Percentiles rank a stretch among this genome's conserved stretches.
These are phyloP conservation scores for Zygosaccharomyces siamensis DNA, from an alignment of 805 yeast species.

Conservation along the genomic window DNA sequence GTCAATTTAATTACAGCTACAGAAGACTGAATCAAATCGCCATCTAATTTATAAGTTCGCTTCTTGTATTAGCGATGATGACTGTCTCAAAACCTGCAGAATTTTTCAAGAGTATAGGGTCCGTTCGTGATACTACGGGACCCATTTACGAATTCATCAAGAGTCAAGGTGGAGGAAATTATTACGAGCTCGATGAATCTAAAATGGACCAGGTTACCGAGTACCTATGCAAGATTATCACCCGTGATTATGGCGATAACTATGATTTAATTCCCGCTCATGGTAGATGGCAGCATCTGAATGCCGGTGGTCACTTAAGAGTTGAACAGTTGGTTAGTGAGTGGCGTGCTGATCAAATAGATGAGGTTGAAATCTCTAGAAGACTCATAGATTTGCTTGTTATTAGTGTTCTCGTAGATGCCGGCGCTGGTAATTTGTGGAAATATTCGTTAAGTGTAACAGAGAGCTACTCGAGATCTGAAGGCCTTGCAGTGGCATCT, in stretches of 20 bases:
- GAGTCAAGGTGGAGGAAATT: conserved; percentile 30
- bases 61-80: not conserved
- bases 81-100: conserved; percentile 4
- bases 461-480: conserved; percentile 42
- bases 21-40: too few species aligned
- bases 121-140: conserved; percentile 51
- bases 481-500: conserved; percentile 61
- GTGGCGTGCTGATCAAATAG: conserved; percentile 36
- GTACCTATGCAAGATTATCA: conserved; percentile 43
- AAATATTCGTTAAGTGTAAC: conserved; percentile 39
- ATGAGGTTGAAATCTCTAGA: conserved; percentile 45
- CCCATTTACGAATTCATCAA: conserved; percentile 39
- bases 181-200: conserved; percentile 42
- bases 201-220: conserved; percentile 42
- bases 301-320: conserved; percentile 45
- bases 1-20: not conserved
- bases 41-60: not conserved
- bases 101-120: conserved; percentile 46
- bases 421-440: conserved; percentile 66
- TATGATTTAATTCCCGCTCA: conserved; percentile 53
- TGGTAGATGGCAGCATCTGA: conserved; percentile 64
- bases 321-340: conserved; percentile 40
- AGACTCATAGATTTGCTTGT: conserved; percentile 54
- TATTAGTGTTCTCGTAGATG: conserved; percentile 58
- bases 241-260: conserved; percentile 42